These are phyloP conservation scores for Tardiomyces depauwii DNA, from an alignment of 1,139 yeast genomes.

Conservation along the genomic window DNA sequence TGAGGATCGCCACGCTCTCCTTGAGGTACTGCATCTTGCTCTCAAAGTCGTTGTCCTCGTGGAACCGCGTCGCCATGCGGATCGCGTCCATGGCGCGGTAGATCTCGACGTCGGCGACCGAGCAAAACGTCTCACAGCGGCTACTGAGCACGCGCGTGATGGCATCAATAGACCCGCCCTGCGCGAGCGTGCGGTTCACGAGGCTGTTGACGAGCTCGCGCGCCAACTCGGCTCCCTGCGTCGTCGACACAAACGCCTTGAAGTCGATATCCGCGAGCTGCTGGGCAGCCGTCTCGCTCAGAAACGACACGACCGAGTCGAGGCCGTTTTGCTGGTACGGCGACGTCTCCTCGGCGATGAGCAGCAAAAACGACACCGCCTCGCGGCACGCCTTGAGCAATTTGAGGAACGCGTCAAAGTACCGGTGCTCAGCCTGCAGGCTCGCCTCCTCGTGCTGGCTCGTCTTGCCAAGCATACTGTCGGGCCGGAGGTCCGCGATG, in stretches of 20 bases:
- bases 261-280: constrained; percentile 59
- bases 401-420: constrained; percentile 67
- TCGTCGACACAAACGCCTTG: constrained; percentile 65
- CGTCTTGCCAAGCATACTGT: constrained; percentile 5
- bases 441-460: constrained; percentile 42
- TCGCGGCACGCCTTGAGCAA: constrained; percentile 75
- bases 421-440: constrained; percentile 84
- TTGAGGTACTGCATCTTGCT: constrained; percentile 57
- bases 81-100: constrained; percentile 91
- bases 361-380: constrained; percentile 77
- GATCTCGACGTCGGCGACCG: constrained; percentile 84
- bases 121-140: constrained; percentile 91
- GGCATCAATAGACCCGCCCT: constrained; percentile 89
- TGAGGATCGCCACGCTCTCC: constrained; percentile 66
- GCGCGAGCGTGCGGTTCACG: constrained; percentile 74
- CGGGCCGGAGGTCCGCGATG: constrained; percentile 24
- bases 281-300: constrained; percentile 54
- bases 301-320: constrained; percentile 59
- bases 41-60: constrained; percentile 48
- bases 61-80: constrained; percentile 73
- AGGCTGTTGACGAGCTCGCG: constrained; percentile 83
- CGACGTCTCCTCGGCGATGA: constrained; percentile 63
- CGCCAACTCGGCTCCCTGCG: constrained; percentile 51
- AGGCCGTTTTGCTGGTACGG: constrained; percentile 13
- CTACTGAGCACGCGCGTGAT: constrained; percentile 84